Percentiles rank a stretch among this genome's conserved stretches.
Conservation (phyloP, 257 asterid species). For the Primulina eburnea region DNA sequence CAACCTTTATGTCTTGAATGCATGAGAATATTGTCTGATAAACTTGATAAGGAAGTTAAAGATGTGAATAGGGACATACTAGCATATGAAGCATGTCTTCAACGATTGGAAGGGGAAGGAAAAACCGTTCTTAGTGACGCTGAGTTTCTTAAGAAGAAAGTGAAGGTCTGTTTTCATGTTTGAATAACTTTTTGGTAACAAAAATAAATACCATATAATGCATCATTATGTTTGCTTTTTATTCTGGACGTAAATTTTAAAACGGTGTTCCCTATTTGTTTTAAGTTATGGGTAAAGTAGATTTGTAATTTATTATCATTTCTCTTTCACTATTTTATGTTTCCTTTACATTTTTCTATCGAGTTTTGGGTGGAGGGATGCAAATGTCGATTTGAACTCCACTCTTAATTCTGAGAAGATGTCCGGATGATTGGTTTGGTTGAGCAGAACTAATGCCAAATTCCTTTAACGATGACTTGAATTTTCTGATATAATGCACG, state of each 20-base stretch:
- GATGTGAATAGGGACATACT: constrained; percentile 77
- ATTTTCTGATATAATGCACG: constrained; percentile 3
- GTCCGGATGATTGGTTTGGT: constrained; percentile 8
- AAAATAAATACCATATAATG: neutral
- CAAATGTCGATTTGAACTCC: neutral
- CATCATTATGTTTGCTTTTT: constrained; percentile 12
- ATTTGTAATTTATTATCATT: neutral
- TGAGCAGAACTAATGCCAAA: constrained; percentile 6
- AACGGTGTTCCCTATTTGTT: neutral
- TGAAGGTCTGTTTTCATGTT: constrained; percentile 55
- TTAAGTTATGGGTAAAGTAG: neutral
- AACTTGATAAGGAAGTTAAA: constrained; percentile 97
- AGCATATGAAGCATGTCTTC: constrained; percentile 90
- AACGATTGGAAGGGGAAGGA: constrained; percentile 85
- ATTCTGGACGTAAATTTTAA: neutral
- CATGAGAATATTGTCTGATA: constrained; percentile 89
- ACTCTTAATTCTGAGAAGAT: constrained; percentile 5
- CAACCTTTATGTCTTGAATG: constrained; percentile 97
- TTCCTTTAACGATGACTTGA: constrained; percentile 21
- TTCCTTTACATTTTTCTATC: neutral
- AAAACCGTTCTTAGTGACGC: constrained; percentile 77
- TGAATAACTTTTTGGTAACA: neutral
- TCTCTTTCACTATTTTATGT: neutral
- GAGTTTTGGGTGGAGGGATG: neutral
- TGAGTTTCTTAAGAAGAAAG: constrained; percentile 86